Evolutionary conservation across 352 stramenopile species (phyloP).

Genomic region (Aphanomyces invadans): DNA sequence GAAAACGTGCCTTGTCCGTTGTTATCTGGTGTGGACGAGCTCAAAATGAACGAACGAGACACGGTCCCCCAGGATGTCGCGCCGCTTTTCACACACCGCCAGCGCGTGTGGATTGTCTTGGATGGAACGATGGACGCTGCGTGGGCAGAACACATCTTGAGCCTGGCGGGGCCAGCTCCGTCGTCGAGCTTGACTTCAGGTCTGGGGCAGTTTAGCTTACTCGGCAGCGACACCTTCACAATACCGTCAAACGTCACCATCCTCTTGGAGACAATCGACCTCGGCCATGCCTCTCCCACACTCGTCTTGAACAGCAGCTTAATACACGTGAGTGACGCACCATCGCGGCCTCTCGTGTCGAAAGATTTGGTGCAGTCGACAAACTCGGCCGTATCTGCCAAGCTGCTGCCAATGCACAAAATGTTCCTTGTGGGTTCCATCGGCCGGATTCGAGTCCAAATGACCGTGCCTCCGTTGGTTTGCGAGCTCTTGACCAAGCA

Average conservation of each 20-base stretch:
- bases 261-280: slow-evolving; percentile 44
- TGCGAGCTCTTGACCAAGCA: slow-evolving; percentile 9
- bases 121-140: slow-evolving; percentile 34
- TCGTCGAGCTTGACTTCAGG: slow-evolving; percentile 13
- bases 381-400: slow-evolving; percentile 20
- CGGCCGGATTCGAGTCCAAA: neutral
- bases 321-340: slow-evolving; percentile 24
- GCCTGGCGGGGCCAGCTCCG: slow-evolving; percentile 22
- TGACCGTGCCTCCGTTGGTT: slow-evolving; percentile 8
- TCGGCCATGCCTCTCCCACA: slow-evolving; percentile 33
- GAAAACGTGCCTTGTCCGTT: neutral
- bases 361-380: too few species aligned
- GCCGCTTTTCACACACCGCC: slow-evolving; percentile 18
- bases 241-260: slow-evolving; percentile 54
- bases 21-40: slow-evolving; percentile 30
- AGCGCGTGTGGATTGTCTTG: slow-evolving; percentile 40
- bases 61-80: neutral
- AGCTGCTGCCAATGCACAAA: slow-evolving; percentile 31
- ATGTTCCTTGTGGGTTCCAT: slow-evolving; percentile 30
- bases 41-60: neutral
- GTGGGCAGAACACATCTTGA: slow-evolving; percentile 39
- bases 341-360: too few species aligned
- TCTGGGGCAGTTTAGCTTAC: neutral
- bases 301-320: slow-evolving; percentile 32
- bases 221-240: slow-evolving; percentile 32